These are phyloP conservation scores for Rhizoclosmatium globosum DNA, from an alignment of 192 early-diverging fungal genomes.

Conservation along the genomic window DNA sequence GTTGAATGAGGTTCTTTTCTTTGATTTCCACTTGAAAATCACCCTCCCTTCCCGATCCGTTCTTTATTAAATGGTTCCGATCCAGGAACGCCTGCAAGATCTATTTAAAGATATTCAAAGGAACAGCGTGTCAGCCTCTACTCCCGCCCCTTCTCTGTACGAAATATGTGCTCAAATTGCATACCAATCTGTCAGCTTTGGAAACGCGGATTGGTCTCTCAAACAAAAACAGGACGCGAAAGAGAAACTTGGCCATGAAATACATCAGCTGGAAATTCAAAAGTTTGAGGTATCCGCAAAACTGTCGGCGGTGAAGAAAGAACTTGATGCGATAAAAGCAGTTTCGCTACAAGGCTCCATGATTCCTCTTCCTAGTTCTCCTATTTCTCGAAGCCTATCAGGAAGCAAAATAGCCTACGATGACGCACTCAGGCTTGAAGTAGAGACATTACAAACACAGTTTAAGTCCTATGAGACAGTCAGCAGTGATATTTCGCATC, in stretches of 20 bases:
- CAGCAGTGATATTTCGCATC: not conserved
- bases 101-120: not conserved
- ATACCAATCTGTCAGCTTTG: not conserved
- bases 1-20: too few species aligned
- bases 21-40: too few species aligned
- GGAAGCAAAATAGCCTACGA: not conserved
- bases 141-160: not conserved
- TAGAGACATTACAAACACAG: not conserved
- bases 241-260: not conserved
- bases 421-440: not conserved
- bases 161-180: not conserved
- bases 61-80: not conserved
- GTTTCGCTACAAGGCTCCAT: not conserved
- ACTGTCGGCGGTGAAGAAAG: not conserved
- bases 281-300: not conserved
- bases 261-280: not conserved
- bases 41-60: too few species aligned
- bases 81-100: not conserved
- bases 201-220: not conserved
- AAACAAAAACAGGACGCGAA: not conserved
- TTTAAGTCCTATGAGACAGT: not conserved
- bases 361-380: not conserved
- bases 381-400: not conserved
- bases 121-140: too few species aligned
- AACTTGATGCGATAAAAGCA: not conserved